These are phyloP conservation scores for Talaromyces nanjingensis DNA, from an alignment of 495 filamentous ascomycete species.

Conservation along the genomic window DNA sequence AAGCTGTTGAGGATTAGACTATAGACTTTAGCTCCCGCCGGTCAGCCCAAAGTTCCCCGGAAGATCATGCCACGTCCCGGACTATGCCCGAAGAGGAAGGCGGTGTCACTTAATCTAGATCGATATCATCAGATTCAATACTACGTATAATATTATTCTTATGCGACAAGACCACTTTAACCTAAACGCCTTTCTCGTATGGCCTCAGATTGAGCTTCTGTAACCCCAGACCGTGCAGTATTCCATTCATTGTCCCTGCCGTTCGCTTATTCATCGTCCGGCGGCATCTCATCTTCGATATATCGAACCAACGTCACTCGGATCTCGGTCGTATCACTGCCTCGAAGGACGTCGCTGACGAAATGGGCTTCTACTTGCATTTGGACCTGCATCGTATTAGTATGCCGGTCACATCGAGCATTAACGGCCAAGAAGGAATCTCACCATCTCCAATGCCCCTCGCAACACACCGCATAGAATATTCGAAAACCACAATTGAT, in stretches of 20 bases:
- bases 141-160: background rate
- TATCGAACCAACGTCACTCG: slow-evolving; percentile 85
- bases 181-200: background rate
- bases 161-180: background rate
- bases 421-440: slow-evolving; percentile 1
- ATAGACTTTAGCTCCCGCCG: slow-evolving; percentile 1
- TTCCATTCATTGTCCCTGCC: background rate
- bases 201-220: background rate
- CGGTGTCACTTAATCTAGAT: background rate
- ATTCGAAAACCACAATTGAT: slow-evolving; percentile 97
- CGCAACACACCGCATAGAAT: slow-evolving; percentile 89
- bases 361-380: slow-evolving; percentile 99
- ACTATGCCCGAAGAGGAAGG: background rate
- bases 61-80: background rate
- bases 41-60: slow-evolving; percentile 2
- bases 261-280: slow-evolving; percentile 75
- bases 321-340: slow-evolving; percentile 97
- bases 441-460: slow-evolving; percentile 91
- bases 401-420: slow-evolving; percentile 4
- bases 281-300: slow-evolving; percentile 96
- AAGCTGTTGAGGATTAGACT: background rate
- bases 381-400: slow-evolving; percentile 57
- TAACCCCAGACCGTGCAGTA: background rate
- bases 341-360: slow-evolving; percentile 87
- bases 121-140: background rate